Conservation (phyloP, 768 basidiomycete genomes). For the Chalciporus chontae region DNA sequence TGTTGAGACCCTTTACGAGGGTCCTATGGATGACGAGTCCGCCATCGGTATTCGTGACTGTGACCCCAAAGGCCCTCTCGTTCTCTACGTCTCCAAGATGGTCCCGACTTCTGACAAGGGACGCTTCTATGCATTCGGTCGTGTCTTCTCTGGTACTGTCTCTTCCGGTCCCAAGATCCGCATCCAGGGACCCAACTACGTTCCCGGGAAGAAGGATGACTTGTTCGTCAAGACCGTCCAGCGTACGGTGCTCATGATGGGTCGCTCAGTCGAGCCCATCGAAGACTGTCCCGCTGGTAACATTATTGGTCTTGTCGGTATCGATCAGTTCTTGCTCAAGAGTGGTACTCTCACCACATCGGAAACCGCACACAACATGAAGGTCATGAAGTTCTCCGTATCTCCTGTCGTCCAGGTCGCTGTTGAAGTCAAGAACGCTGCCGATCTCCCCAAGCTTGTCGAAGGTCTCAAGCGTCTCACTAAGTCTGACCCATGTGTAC, state of each 20-base stretch:
- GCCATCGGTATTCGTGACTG: conserved; percentile 98
- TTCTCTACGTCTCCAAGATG: conserved; percentile 99
- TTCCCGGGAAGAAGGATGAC: conserved; percentile 98
- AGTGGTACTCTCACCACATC: conserved; percentile 96
- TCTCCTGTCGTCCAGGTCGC: conserved; percentile 99
- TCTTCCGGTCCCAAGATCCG: conserved; percentile 97
- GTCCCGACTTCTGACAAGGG: conserved; percentile 99
- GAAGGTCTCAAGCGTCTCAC: conserved; percentile 99
- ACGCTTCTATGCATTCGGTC: conserved; percentile 99
- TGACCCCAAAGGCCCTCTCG: conserved; percentile 93
- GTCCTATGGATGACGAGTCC: conserved; percentile 99
- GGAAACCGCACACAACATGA: conserved; percentile 99
- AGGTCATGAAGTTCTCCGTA: conserved; percentile 99
- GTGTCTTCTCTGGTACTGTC: conserved; percentile 99
- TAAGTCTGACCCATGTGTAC: conserved; percentile 99
- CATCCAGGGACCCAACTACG: conserved; percentile 98
- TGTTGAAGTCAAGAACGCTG: conserved; percentile 99
- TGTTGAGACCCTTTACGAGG: conserved; percentile 99
- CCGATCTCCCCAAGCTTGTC: conserved; percentile 98
- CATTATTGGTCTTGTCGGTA: conserved; percentile 98
- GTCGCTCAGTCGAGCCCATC: conserved; percentile 96
- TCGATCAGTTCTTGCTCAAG: conserved; percentile 99
- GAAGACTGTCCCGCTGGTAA: conserved; percentile 99
- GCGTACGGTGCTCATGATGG: conserved; percentile 99
- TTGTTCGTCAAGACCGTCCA: conserved; percentile 97